Conservation (phyloP, 108 stramenopile species). For the Licmophora abbreviata region DNA sequence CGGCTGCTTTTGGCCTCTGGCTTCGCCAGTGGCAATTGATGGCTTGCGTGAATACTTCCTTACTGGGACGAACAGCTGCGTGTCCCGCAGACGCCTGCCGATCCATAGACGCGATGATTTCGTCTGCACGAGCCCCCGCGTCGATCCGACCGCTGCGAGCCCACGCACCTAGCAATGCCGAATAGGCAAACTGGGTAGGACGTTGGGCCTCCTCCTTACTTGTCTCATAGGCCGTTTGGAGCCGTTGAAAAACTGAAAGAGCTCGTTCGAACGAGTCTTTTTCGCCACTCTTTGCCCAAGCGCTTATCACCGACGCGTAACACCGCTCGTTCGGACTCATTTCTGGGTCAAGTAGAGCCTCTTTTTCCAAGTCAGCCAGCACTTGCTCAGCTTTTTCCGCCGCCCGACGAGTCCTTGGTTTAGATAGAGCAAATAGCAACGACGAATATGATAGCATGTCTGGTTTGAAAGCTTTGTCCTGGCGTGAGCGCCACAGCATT, state of each 20-base stretch:
- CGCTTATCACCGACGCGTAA: slow-evolving; percentile 51
- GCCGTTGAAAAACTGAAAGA: slow-evolving; percentile 30
- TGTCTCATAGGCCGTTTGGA: slow-evolving; percentile 32
- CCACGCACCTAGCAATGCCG: slow-evolving; percentile 25
- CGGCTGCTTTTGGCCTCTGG: neutral
- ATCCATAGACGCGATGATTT: slow-evolving; percentile 10
- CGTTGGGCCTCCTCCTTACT: slow-evolving; percentile 12
- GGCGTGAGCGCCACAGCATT: neutral
- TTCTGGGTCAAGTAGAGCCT: slow-evolving; percentile 19
- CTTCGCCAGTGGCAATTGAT: slow-evolving; percentile 4
- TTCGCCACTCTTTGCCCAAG: slow-evolving; percentile 55
- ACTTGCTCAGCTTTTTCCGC: slow-evolving; percentile 24
- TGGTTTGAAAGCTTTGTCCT: neutral
- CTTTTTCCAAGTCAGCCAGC: slow-evolving; percentile 31
- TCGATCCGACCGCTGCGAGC: slow-evolving; percentile 13
- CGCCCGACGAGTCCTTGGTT: neutral
- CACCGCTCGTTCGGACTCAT: slow-evolving; percentile 41
- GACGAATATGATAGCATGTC: slow-evolving; percentile 1
- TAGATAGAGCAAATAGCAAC: slow-evolving; percentile 1
- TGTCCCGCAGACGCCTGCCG: neutral
- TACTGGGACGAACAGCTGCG: neutral
- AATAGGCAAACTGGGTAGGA: slow-evolving; percentile 21
- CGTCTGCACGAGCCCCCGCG: slow-evolving; percentile 3
- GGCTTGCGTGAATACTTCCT: neutral
- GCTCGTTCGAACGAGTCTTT: slow-evolving; percentile 43